Conservation (phyloP, 768 basidiomycete genomes). For the Russula sp. region DNA sequence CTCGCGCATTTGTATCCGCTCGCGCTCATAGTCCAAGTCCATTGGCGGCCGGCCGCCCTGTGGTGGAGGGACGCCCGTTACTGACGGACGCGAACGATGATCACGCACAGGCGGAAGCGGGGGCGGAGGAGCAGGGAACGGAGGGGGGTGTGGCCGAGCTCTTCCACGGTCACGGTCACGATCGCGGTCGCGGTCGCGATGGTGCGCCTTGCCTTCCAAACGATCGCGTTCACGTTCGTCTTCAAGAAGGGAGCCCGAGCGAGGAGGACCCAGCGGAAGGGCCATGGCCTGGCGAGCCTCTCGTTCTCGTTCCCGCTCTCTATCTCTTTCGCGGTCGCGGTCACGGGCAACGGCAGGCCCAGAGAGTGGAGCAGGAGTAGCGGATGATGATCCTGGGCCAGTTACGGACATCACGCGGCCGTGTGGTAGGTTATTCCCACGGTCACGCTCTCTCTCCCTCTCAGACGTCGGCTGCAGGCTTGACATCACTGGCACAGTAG, state of each 20-base stretch:
- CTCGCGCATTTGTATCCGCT: constrained; percentile 27
- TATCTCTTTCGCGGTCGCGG: constrained; percentile 16
- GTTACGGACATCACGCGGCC: constrained; percentile 5
- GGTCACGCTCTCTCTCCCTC: constrained; percentile 19
- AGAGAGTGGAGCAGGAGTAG: constrained; percentile 13
- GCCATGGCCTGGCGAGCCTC: constrained; percentile 7
- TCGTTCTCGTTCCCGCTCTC: constrained; percentile 7
- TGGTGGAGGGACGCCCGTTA: constrained; percentile 10
- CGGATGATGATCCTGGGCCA: constrained; percentile 7
- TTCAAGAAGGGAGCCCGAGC: constrained; percentile 14
- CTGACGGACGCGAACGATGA: constrained; percentile 1
- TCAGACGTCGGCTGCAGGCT: constrained; percentile 25
- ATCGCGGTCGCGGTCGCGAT: constrained; percentile 17
- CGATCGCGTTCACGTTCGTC: constrained; percentile 20
- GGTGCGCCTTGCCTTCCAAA: constrained; percentile 15
- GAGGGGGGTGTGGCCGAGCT: constrained; percentile 18
- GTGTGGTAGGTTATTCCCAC: constrained; percentile 13
- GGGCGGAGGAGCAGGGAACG: constrained; percentile 11
- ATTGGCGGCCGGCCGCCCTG: constrained; percentile 25
- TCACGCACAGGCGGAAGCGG: constrained; percentile 14
- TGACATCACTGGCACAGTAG: constrained; percentile 28
- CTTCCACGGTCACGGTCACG: constrained; percentile 25
- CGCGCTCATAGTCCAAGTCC: constrained; percentile 25
- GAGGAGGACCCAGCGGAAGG: constrained; percentile 4
- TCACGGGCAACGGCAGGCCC: constrained; percentile 14